phyloP scores from a whole-genome alignment of 306 rosid genomes.

The Begonia peltatifolia region DNA sequence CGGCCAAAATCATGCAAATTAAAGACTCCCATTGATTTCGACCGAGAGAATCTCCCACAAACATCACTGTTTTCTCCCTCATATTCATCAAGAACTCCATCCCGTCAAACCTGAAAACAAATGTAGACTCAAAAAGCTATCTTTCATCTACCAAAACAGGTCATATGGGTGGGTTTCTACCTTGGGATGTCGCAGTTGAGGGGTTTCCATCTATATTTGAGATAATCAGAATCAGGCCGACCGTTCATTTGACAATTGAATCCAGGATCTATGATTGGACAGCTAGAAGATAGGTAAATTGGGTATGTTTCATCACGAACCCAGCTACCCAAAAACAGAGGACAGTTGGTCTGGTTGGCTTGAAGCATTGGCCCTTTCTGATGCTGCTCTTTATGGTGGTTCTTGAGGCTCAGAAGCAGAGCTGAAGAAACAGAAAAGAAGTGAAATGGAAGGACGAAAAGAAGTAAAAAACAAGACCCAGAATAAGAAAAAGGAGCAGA shows the following conservation, averaged over 20 bases:
- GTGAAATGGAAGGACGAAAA: conserved; percentile 27
- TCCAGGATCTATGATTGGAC: conserved; percentile 75
- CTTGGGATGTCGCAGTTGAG: conserved; percentile 93
- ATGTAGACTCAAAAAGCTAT: neutral
- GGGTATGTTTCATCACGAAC: conserved; percentile 70
- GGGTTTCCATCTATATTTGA: conserved; percentile 78
- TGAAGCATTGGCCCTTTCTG: conserved; percentile 39
- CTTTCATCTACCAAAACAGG: neutral
- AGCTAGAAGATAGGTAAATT: conserved; percentile 48
- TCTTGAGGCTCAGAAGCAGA: conserved; percentile 36
- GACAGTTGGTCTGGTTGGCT: conserved; percentile 58
- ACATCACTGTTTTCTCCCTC: conserved; percentile 77
- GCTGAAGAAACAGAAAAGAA: conserved; percentile 35
- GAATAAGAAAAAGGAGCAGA: conserved; percentile 4
- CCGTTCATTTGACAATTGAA: conserved; percentile 90
- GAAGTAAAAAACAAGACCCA: conserved; percentile 12
- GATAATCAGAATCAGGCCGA: conserved; percentile 81
- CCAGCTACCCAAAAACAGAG: conserved; percentile 80
- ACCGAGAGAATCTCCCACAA: conserved; percentile 89
- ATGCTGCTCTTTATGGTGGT: conserved; percentile 29
- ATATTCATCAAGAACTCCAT: conserved; percentile 52
- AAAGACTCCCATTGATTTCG: conserved; percentile 88
- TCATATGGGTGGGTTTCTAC: conserved; percentile 14
- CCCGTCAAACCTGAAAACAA: conserved; percentile 72
- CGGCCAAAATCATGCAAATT: conserved; percentile 55